Base-by-base conservation (phyloP, 257 asterid species). In the Voacanga thouarsii region DNA sequence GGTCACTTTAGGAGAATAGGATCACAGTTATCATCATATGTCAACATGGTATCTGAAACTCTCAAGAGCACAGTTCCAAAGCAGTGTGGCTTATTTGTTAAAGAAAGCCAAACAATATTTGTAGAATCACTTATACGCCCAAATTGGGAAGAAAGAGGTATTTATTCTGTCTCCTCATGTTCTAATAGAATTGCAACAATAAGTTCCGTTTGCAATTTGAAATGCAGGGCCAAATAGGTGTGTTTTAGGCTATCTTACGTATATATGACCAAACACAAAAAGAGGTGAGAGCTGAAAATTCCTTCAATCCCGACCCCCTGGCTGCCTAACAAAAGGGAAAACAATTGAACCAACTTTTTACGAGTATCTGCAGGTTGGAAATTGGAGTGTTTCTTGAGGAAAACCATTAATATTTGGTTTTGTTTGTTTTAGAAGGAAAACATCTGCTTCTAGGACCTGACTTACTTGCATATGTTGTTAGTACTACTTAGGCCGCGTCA, bases 1-100 rank as follows among this genome's bases (percentile, higher is more conserved):
- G 96, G 84, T 73, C 97, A 94, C 84, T 94, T 88, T 85, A 87
- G 98, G 89, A 86, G 96, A 88, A 94, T 94, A 72, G 98, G 92
- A 30, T 94, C 94, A 71, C 92, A 94, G 68, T 96, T 94, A 30
- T 90, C 94, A 41, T 90, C 98, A 12, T 94, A 94, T 76, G 74
- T 94, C 50, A 75, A 74, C 71, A 92, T 94, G 98, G 86, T 94
- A 26, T 87, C 93, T 2, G 97, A 88, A 12, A 89, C 90, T 15
- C 89, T 92, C 71, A 90, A 82, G 85, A 90, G 83, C 85, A 82
- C 96, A 0, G 88, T 94, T 75, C 98, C 98, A 0, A 92, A 94
- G 82, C 97, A 97, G n/a, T 33, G 97, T 90, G 77, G 98, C 92
- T 67, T 83, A 85, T 80, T 94, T 97, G 98, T 94, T 61, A 91